Percentiles rank a stretch among this genome's conserved stretches.
Conservation (phyloP, 306 rosid genomes). For the Canavalia gladiata region DNA sequence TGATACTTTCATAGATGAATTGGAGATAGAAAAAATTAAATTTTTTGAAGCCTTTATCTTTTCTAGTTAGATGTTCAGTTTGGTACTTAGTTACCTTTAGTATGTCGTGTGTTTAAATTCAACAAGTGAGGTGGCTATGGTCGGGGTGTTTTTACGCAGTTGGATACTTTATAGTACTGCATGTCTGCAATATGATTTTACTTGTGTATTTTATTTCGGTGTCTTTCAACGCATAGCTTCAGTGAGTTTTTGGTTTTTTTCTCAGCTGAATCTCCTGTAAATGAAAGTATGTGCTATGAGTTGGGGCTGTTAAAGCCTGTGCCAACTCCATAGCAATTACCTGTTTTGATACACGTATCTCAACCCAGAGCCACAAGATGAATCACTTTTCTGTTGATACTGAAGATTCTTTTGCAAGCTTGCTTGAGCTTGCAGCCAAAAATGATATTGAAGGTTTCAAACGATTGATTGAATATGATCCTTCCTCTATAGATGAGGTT, state of each 20-base stretch:
- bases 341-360: conserved; percentile 39
- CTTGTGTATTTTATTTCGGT: neutral
- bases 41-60: neutral
- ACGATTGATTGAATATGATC: conserved; percentile 71
- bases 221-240: conserved; percentile 29
- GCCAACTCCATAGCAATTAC: conserved; percentile 36
- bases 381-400: conserved; percentile 79
- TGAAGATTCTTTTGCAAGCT: conserved; percentile 78
- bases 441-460: conserved; percentile 77
- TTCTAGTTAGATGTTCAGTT: conserved; percentile 11
- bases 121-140: neutral
- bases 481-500: conserved; percentile 76
- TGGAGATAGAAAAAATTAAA: neutral
- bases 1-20: neutral
- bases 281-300: conserved; percentile 72
- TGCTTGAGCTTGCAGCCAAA: conserved; percentile 92
- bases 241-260: conserved; percentile 21
- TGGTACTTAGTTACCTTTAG: conserved; percentile 1
- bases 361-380: conserved; percentile 59
- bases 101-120: neutral
- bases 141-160: neutral
- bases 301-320: conserved; percentile 54
- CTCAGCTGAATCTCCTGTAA: conserved; percentile 53
- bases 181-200: neutral
- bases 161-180: neutral